Percentiles rank a stretch among this genome's conserved stretches.
Evolutionary conservation across 2,329 filamentous ascomycete genomes (phyloP).

Genomic region (Mycosphaerella sp.): DNA sequence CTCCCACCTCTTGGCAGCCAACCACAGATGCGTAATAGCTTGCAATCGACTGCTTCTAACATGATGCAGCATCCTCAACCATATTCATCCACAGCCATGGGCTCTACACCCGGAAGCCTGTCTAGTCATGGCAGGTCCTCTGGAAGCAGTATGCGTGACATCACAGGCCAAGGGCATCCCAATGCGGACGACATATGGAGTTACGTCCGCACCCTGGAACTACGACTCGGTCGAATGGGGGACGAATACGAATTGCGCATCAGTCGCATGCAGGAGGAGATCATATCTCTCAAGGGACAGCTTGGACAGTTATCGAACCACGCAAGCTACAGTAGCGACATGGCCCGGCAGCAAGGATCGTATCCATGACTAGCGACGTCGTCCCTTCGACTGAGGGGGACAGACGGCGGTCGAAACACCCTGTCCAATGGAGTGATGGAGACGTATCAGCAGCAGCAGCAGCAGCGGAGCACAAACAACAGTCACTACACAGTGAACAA

Average conservation of each 20-base stretch:
- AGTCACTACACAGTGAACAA: neutral
- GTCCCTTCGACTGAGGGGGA: neutral
- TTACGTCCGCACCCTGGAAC: slow-evolving; percentile 66
- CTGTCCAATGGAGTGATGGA: neutral
- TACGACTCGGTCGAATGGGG: slow-evolving; percentile 40
- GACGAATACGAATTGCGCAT: slow-evolving; percentile 45
- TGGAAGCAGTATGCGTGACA: slow-evolving; percentile 58
- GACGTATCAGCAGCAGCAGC: neutral
- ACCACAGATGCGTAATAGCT: slow-evolving; percentile 20
- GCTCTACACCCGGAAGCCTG: slow-evolving; percentile 46
- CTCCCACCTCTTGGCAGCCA: slow-evolving; percentile 37
- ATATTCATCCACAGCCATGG: slow-evolving; percentile 9
- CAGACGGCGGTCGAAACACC: neutral
- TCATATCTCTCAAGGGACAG: slow-evolving; percentile 32
- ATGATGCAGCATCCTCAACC: slow-evolving; percentile 36
- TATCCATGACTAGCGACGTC: slow-evolving; percentile 14
- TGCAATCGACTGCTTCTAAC: slow-evolving; percentile 27
- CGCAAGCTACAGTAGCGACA: slow-evolving; percentile 30
- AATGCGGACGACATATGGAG: slow-evolving; percentile 53
- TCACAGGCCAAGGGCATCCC: slow-evolving; percentile 49
- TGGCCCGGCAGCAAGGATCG: slow-evolving; percentile 18
- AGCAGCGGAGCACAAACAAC: neutral
- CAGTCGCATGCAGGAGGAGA: slow-evolving; percentile 40
- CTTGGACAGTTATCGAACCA: slow-evolving; percentile 24
- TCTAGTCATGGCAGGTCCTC: slow-evolving; percentile 51